Conservation (phyloP, 192 early-diverging fungal species). For the Phycomyces blakesleeanus region DNA sequence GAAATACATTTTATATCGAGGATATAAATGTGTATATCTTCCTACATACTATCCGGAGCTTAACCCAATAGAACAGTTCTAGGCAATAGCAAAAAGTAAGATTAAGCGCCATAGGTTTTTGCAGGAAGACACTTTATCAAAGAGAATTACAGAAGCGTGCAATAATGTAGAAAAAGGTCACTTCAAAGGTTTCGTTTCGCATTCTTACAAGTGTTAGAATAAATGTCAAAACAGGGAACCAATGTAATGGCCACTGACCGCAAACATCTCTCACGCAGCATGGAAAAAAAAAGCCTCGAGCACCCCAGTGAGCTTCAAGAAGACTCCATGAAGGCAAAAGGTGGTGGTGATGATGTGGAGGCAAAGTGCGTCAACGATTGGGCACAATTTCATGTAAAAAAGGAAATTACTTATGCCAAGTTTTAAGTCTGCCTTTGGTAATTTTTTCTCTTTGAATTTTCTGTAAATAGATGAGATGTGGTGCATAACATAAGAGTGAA, state of each 20-base stretch:
- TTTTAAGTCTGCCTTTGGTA: conserved; percentile 2
- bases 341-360: neutral
- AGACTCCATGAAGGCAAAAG: conserved; percentile 1
- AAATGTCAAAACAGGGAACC: too few relatives aligned
- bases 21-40: conserved; percentile 5
- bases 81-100: conserved; percentile 19
- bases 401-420: neutral
- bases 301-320: too few relatives aligned
- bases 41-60: conserved; percentile 18
- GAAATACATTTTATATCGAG: conserved; percentile 1
- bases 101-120: conserved; percentile 12
- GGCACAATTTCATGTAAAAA: too few relatives aligned
- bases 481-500: conserved; percentile 2
- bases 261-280: too few relatives aligned
- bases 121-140: conserved; percentile 14
- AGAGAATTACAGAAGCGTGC: conserved; percentile 7
- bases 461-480: neutral
- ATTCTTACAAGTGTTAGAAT: too few relatives aligned
- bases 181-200: conserved; percentile 2
- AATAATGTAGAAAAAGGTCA: conserved; percentile 8
- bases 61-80: conserved; percentile 27
- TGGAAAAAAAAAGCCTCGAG: too few relatives aligned
- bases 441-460: conserved; percentile 7
- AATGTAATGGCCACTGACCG: too few relatives aligned
- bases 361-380: neutral